Percentiles rank a stretch among this genome's conserved stretches.
These are phyloP conservation scores for Hermanozyma aechmeae DNA, from an alignment of 805 yeast genomes.

Conservation along the genomic window DNA sequence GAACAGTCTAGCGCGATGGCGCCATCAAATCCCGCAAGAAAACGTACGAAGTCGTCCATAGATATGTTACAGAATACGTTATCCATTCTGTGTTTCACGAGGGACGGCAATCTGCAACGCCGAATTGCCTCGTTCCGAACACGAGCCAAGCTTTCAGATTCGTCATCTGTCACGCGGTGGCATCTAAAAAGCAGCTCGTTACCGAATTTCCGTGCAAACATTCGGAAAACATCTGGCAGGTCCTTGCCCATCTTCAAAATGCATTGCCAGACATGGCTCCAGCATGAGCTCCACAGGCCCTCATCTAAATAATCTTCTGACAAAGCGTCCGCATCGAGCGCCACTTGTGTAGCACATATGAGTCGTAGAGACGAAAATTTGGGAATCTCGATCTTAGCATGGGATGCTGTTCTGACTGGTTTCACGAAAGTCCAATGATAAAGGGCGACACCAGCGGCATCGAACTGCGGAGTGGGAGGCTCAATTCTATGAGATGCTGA, in stretches of 20 bases:
- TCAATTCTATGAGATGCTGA: too few relatives aligned
- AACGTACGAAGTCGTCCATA: conserved; percentile 12
- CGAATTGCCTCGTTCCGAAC: conserved; percentile 6
- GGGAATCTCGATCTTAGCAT: conserved; percentile 1
- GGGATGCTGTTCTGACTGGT: not conserved
- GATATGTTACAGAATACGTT: conserved; percentile 22
- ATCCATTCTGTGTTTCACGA: conserved; percentile 23
- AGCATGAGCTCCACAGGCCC: conserved; percentile 20
- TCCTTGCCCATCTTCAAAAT: conserved; percentile 18
- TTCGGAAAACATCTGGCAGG: conserved; percentile 17
- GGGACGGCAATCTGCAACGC: conserved; percentile 8
- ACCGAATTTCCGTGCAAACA: conserved; percentile 17
- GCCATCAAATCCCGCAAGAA: conserved; percentile 17
- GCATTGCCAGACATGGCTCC: conserved; percentile 24
- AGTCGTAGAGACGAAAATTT: conserved; percentile 7
- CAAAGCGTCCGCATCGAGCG: conserved; percentile 16
- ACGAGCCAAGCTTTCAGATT: not conserved
- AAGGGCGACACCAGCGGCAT: conserved; percentile 8
- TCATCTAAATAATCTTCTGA: conserved; percentile 10
- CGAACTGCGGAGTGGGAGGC: conserved; percentile 5
- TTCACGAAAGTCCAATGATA: conserved; percentile 10
- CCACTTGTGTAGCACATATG: conserved; percentile 20
- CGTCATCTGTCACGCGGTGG: conserved; percentile 9
- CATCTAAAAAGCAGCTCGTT: conserved; percentile 13
- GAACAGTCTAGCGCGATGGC: conserved; percentile 10